Percentiles rank a stretch among this genome's conserved stretches.
Conservation (phyloP, 768 basidiomycete species). For the Lyophyllum semitale region DNA sequence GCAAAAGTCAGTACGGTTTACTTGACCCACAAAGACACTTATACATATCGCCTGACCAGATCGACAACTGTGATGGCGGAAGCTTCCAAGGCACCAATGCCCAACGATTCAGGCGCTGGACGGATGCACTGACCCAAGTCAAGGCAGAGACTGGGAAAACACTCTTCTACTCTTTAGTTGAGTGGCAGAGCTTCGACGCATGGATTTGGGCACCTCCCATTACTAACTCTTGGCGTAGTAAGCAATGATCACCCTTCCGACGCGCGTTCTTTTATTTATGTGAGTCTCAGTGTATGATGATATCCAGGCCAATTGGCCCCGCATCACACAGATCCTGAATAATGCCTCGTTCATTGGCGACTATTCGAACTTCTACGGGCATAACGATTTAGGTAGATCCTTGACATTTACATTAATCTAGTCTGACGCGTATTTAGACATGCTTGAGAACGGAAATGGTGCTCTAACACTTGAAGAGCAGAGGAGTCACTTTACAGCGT, state of each 20-base stretch:
- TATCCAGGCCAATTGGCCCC: slow-evolving; percentile 22
- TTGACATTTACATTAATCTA: neutral
- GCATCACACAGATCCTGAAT: slow-evolving; percentile 25
- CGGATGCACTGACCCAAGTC: slow-evolving; percentile 23
- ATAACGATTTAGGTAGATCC: slow-evolving; percentile 49
- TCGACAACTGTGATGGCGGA: slow-evolving; percentile 19
- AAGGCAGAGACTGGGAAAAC: slow-evolving; percentile 24
- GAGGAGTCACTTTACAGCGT: slow-evolving; percentile 57
- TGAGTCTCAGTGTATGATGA: slow-evolving; percentile 21
- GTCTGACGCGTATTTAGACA: slow-evolving; percentile 11
- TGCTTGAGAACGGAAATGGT: slow-evolving; percentile 48
- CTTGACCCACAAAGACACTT: neutral
- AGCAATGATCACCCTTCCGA: neutral
- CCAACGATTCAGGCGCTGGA: slow-evolving; percentile 26
- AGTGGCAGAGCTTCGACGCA: slow-evolving; percentile 30
- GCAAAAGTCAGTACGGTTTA: slow-evolving; percentile 15
- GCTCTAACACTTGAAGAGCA: slow-evolving; percentile 48
- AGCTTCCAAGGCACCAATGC: slow-evolving; percentile 22
- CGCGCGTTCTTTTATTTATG: neutral
- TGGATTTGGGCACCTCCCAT: slow-evolving; percentile 25
- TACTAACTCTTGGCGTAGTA: slow-evolving; percentile 26
- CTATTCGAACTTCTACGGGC: slow-evolving; percentile 43
- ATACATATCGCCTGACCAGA: slow-evolving; percentile 8
- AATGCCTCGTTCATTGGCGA: slow-evolving; percentile 28
- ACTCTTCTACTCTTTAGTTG: slow-evolving; percentile 26